Base-by-base conservation (phyloP, 179 eudicot genomes). In the Vitellaria paradoxa region DNA sequence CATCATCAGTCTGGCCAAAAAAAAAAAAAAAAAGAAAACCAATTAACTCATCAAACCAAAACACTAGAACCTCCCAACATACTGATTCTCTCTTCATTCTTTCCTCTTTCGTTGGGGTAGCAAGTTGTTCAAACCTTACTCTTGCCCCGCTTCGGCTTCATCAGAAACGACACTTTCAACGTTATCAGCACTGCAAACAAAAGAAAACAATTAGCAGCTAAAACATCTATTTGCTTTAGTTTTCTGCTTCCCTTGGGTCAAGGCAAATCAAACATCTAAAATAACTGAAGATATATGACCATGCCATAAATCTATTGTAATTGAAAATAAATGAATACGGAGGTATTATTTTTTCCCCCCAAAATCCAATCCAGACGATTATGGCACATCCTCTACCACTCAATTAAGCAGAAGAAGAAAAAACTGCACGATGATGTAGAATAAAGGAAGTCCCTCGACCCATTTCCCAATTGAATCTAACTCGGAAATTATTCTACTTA, bases 141-240 rank as follows among this genome's bases (percentile, higher is more conserved):
- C 77, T 70, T 80, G 81, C 65, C 76, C 55, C 57, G 76, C 37
- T 83, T 82, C 91, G 53, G 80, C 76, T 57, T 74, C 78, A 76
- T 76, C 80, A 70, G 78, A 81, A 66, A 12, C 66, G 47, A 65
- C 83, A 47, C 75, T 72, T 82, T 83, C 88, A 70, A 64, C 60
- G 50, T 84, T 77, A 77, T 86, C 91, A 78, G 67, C 88, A 78
- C 87, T 87, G 74, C 65, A 65, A 26, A 23, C 77, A 72, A 50
- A 76, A 56, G 45, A 56, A 49, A 21, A 3, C 15, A 9, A 2
- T 5, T 63, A 13, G 40, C 66, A 21, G 66, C 23, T 24, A 63
- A 63, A 21, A 63, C 62, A 50, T 69, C 63, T 18, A 37, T 26
- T 26, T 0, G 30, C 15, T 37, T 72, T 72, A 30, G 23, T 72